A percentile compares a stretch with the other conserved stretches of the same genome.
Conservation (phyloP, 2,329 filamentous ascomycete species). For the Claviceps sorghi region DNA sequence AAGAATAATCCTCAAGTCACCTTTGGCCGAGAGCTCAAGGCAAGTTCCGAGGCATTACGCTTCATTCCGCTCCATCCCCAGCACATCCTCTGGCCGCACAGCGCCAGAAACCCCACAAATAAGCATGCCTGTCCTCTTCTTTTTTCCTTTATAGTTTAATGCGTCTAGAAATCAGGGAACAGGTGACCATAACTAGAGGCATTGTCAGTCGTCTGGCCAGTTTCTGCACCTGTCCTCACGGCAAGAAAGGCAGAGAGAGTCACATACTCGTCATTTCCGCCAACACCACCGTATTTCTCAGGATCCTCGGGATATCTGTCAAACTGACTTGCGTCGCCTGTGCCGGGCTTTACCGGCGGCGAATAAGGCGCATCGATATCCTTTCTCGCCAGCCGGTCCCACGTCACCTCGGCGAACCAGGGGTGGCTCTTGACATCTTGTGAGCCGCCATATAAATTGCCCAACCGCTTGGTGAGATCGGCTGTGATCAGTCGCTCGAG, state of each 20-base stretch:
- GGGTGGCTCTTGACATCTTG: slow-evolving; percentile 88
- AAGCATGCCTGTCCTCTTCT: not conserved
- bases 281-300: slow-evolving; percentile 66
- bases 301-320: slow-evolving; percentile 96
- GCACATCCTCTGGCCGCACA: not conserved
- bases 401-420: slow-evolving; percentile 96
- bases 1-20: not conserved
- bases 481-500: slow-evolving; percentile 86
- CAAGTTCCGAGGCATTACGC: not conserved
- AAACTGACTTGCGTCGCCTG: slow-evolving; percentile 92
- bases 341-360: slow-evolving; percentile 82
- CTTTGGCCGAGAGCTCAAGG: not conserved
- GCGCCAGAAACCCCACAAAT: not conserved
- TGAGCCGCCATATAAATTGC: slow-evolving; percentile 81
- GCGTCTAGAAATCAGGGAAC: slow-evolving; percentile 56
- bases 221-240: not conserved
- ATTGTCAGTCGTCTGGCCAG: slow-evolving; percentile 4
- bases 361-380: slow-evolving; percentile 98
- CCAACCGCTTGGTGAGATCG: slow-evolving; percentile 86
- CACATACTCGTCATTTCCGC: slow-evolving; percentile 69
- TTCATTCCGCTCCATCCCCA: not conserved
- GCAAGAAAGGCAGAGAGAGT: not conserved
- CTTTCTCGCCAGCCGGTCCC: slow-evolving; percentile 86
- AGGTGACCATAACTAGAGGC: slow-evolving; percentile 50
- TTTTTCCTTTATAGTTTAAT: not conserved